Evolutionary conservation across 2,329 filamentous ascomycete genomes (phyloP).

Genomic region (Diaporthe ampelina): DNA sequence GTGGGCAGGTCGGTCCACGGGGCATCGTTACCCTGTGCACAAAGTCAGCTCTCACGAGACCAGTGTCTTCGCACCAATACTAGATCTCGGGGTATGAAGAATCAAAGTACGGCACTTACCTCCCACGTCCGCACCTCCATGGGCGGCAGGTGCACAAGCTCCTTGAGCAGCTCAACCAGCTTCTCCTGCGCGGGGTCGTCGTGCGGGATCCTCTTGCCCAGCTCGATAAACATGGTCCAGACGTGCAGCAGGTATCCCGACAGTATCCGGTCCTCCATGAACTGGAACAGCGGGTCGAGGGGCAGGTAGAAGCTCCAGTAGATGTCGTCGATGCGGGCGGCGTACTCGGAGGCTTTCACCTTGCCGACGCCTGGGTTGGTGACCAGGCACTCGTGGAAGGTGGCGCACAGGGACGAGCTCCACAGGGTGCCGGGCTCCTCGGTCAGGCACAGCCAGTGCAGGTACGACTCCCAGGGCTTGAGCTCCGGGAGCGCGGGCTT

Average conservation of each 20-base stretch:
- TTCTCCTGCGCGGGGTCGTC: slow-evolving; percentile 38
- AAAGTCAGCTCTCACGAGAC: slow-evolving; percentile 19
- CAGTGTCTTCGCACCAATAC: slow-evolving; percentile 12
- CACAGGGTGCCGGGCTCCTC: slow-evolving; percentile 40
- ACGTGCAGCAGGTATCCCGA: slow-evolving; percentile 41
- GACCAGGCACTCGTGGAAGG: slow-evolving; percentile 37
- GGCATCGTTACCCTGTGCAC: slow-evolving; percentile 37
- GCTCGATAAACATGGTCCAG: slow-evolving; percentile 42
- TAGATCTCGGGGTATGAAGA: not conserved
- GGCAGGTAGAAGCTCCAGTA: slow-evolving; percentile 43
- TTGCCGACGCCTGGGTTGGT: not conserved
- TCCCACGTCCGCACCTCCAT: slow-evolving; percentile 42
- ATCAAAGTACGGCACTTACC: slow-evolving; percentile 19
- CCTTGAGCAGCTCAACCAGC: slow-evolving; percentile 38
- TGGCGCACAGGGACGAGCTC: slow-evolving; percentile 38
- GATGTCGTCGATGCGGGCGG: slow-evolving; percentile 40
- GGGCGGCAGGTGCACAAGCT: slow-evolving; percentile 38
- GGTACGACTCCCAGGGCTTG: slow-evolving; percentile 40
- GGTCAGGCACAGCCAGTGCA: slow-evolving; percentile 40
- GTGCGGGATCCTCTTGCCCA: slow-evolving; percentile 40
- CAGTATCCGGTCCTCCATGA: slow-evolving; percentile 40
- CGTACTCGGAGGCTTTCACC: slow-evolving; percentile 34
- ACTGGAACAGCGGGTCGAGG: slow-evolving; percentile 34
- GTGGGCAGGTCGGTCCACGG: slow-evolving; percentile 41
- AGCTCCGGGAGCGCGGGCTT: slow-evolving; percentile 28